A percentile compares a stretch with the other conserved stretches of the same genome.
phyloP scores from a whole-genome alignment of 805 yeast genomes.

The Lachancea fermentati region DNA sequence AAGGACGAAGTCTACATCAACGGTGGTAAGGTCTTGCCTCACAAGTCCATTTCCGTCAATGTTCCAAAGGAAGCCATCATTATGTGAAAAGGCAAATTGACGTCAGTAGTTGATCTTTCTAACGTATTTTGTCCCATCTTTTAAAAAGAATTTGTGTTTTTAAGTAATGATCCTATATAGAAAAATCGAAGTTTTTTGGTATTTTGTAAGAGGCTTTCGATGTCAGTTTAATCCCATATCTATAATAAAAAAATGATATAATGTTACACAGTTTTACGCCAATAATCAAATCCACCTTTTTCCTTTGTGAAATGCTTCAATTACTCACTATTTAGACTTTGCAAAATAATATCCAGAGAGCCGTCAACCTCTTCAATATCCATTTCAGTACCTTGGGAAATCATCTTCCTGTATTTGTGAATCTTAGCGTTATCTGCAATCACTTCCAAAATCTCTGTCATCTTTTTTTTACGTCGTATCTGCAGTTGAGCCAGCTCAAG shows the following conservation, averaged over 20 bases:
- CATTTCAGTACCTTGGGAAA: conserved; percentile 64
- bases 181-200: neutral
- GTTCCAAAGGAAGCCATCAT: conserved; percentile 97
- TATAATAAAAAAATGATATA: no score
- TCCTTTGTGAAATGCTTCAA: neutral
- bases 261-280: neutral
- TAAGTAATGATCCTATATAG: conserved; percentile 2
- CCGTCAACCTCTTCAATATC: conserved; percentile 62
- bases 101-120: conserved; percentile 1
- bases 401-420: conserved; percentile 61
- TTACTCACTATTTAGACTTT: conserved; percentile 16
- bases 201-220: neutral
- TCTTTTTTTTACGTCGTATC: conserved; percentile 34
- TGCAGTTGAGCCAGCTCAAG: conserved; percentile 40
- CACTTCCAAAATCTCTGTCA: conserved; percentile 32
- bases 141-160: conserved; percentile 2
- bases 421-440: conserved; percentile 45
- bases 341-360: conserved; percentile 53
- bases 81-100: conserved; percentile 52
- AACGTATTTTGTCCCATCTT: neutral
- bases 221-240: no score
- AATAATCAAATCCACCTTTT: neutral
- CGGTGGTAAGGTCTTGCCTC: conserved; percentile 99
- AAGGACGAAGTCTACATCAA: conserved; percentile 98
- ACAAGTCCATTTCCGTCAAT: conserved; percentile 91